Evolutionary conservation across 768 basidiomycete species (phyloP).

Genomic region (Cystobasidium tubakii): DNA sequence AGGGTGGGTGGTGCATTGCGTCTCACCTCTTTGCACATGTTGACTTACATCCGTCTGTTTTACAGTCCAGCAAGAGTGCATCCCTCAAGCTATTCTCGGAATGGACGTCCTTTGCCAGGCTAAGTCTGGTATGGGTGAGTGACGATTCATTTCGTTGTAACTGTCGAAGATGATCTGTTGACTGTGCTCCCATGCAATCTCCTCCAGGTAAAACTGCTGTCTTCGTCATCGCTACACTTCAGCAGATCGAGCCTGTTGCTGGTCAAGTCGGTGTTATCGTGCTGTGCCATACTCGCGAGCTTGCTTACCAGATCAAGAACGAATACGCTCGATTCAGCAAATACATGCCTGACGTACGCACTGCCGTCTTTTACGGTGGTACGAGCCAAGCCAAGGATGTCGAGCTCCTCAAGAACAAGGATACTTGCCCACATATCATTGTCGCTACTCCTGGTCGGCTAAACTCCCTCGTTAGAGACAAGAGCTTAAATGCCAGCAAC

Average conservation of each 20-base stretch:
- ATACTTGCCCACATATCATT: constrained; percentile 95
- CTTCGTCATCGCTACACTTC: constrained; percentile 93
- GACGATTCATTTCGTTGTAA: too few species aligned
- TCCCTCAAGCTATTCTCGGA: constrained; percentile 96
- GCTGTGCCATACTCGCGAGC: constrained; percentile 96
- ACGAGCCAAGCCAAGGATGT: constrained; percentile 89
- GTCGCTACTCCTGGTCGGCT: constrained; percentile 96
- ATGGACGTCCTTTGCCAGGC: constrained; percentile 99
- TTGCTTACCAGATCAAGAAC: constrained; percentile 99
- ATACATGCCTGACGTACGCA: constrained; percentile 98
- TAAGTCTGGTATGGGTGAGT: constrained; percentile 71
- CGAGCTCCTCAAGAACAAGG: constrained; percentile 88
- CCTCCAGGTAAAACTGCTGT: constrained; percentile 95
- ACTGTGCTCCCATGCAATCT: too few species aligned
- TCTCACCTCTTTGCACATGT: too few species aligned
- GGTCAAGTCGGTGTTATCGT: constrained; percentile 97
- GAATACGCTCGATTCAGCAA: constrained; percentile 98
- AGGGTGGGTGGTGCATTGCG: constrained; percentile 59
- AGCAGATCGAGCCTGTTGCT: constrained; percentile 95
- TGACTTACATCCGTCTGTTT: neutral
- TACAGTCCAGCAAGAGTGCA: constrained; percentile 99
- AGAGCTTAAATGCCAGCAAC: constrained; percentile 85
- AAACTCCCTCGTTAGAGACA: constrained; percentile 91
- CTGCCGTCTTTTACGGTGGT: constrained; percentile 95
- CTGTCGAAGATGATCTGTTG: too few species aligned